Percentiles rank a stretch among this genome's conserved stretches.
These are phyloP conservation scores for Lyophyllum atratum DNA, from an alignment of 768 basidiomycete species.

Conservation along the genomic window DNA sequence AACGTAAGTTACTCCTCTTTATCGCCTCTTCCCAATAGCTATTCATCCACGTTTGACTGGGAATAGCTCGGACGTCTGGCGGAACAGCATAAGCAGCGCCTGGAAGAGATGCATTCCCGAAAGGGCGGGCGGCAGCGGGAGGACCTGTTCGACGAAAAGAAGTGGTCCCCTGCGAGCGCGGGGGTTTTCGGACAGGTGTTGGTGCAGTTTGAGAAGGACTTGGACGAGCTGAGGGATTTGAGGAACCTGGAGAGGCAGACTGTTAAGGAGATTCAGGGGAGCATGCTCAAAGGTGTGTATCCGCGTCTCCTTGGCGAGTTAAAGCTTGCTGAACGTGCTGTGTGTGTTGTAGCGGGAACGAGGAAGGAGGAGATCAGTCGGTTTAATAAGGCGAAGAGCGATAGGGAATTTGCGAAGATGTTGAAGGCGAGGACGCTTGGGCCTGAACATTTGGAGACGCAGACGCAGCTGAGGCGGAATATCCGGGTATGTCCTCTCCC, in stretches of 20 bases:
- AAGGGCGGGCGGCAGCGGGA: slow-evolving; percentile 40
- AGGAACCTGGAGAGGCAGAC: slow-evolving; percentile 39
- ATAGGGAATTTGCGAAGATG: slow-evolving; percentile 78
- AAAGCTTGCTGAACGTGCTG: background rate
- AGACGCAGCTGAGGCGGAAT: slow-evolving; percentile 70
- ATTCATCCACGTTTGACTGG: background rate
- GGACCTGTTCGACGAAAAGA: slow-evolving; percentile 47
- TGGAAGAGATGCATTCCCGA: slow-evolving; percentile 36
- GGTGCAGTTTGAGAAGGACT: slow-evolving; percentile 50
- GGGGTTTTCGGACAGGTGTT: slow-evolving; percentile 52
- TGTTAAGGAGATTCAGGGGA: slow-evolving; percentile 61
- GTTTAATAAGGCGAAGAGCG: slow-evolving; percentile 75
- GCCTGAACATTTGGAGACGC: slow-evolving; percentile 86
- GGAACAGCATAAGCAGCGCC: slow-evolving; percentile 33
- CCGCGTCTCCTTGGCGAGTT: background rate
- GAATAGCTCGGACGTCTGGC: slow-evolving; percentile 48
- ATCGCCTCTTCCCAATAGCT: background rate
- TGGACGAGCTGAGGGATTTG: slow-evolving; percentile 47
- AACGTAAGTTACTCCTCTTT: slow-evolving; percentile 45
- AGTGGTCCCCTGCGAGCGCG: slow-evolving; percentile 59
- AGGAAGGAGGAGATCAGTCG: slow-evolving; percentile 82
- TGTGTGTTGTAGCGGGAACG: slow-evolving; percentile 59
- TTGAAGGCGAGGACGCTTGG: slow-evolving; percentile 76
- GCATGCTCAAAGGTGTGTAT: slow-evolving; percentile 64
- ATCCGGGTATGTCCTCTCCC: slow-evolving; percentile 55